These are phyloP conservation scores for Fusarium buharicum DNA, from an alignment of 2,329 filamentous ascomycete species.

Conservation along the genomic window DNA sequence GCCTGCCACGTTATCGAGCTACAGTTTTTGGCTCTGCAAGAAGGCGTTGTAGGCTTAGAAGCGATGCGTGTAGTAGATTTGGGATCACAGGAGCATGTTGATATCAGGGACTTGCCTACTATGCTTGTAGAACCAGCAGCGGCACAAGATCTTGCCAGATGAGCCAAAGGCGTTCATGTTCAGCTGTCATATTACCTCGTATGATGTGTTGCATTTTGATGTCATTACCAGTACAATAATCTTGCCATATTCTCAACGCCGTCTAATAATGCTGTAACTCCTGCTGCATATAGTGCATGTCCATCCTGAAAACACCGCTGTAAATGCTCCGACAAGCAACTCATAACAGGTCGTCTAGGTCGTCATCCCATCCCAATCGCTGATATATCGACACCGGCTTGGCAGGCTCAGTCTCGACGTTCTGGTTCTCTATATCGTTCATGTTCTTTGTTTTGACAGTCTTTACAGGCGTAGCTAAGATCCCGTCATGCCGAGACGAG, in stretches of 20 bases:
- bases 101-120: conserved; percentile 78
- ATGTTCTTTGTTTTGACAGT: conserved; percentile 41
- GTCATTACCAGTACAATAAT: conserved; percentile 39
- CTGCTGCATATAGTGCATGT: conserved; percentile 30
- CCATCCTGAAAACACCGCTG: conserved; percentile 36
- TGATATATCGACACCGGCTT: conserved; percentile 62
- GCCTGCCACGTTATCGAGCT: conserved; percentile 80
- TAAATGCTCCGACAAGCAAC: conserved; percentile 38
- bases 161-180: conserved; percentile 7
- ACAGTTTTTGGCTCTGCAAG: conserved; percentile 73
- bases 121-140: conserved; percentile 64
- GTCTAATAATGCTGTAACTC: conserved; percentile 37
- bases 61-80: conserved; percentile 79
- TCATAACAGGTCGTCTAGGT: conserved; percentile 60
- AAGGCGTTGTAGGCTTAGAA: conserved; percentile 76
- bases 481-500: conserved; percentile 26
- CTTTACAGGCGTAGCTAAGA: conserved; percentile 55
- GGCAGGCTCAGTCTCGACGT: conserved; percentile 19
- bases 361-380: conserved; percentile 68
- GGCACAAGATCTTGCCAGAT: conserved; percentile 32
- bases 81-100: conserved; percentile 78
- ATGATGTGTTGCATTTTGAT: conserved; percentile 40
- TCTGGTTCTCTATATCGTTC: conserved; percentile 15
- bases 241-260: conserved; percentile 38
- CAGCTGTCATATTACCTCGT: conserved; percentile 27